Evolutionary conservation across 2,329 filamentous ascomycete species (phyloP), one percentile per base, ranked within the genome.

Genomic region (Canariomyces notabilis): DNA sequence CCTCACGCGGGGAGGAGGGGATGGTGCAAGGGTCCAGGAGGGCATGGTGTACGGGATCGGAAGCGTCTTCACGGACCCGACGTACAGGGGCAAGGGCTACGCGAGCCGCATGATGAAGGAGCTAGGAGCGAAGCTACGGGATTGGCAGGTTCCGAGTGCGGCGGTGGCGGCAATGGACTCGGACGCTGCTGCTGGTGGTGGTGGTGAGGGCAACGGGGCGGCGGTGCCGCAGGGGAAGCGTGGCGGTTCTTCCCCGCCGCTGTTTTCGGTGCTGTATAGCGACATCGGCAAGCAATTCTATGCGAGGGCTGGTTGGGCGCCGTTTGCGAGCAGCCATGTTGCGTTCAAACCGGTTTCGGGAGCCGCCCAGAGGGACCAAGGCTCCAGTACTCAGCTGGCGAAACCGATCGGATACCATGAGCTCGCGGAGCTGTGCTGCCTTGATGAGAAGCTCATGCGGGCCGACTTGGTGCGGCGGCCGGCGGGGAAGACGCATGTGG

Each of bases 271-370:
- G 6, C 73, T 96, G 7, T 95, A 83, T 66, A 95, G 89, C 7
- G 88, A 94, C 59, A 89, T 94, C 53, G 88, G 90, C 16, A 85
- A 88, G 71, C 70, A 71, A 32, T 96, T 89, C 66, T 96, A 96
- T 67, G 78, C 84, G 3, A 74, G 72, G 23, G 74, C 80, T 53
- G 89, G 89, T 37, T 96, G 90, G 90, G 74, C 80, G 39, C 75
- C 82, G 0, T 90, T 85, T 57, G 73, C 77, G 16, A 91, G 87
- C 48, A 73, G 76, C 1, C 89, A 95, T 62, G 72, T 94, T 35
- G 73, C 76, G 23, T 76, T 94, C 46, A 67, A 71, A 11, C 70
- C 76, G 1, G 48, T 57, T 5, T 8, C 36, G 5, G 34, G 20
- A 19, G 38, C 44, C 5, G 26, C 12, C 2, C 15, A 59, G 59